A percentile compares a stretch with the other conserved stretches of the same genome.
phyloP scores from a whole-genome alignment of 2,329 filamentous ascomycete genomes.

The Penicillium aurantiogriseum region DNA sequence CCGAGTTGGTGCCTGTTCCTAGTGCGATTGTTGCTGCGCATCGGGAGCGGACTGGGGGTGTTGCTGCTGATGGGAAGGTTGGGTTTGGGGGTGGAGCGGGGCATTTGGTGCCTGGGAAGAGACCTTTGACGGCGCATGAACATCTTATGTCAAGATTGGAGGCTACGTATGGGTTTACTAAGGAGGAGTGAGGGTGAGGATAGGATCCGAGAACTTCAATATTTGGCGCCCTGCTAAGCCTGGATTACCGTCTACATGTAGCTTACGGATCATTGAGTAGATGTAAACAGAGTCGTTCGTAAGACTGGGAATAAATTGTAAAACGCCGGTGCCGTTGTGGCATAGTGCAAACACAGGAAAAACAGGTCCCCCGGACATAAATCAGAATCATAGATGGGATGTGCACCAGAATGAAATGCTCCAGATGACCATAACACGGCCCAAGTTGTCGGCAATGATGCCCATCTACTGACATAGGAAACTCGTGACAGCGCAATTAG shows the following conservation, averaged over 20 bases:
- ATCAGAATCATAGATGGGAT: constrained; percentile 20
- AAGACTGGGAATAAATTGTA: constrained; percentile 19
- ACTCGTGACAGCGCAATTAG: constrained; percentile 32
- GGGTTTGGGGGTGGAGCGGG: constrained; percentile 45
- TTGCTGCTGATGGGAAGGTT: constrained; percentile 27
- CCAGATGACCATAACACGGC: constrained; percentile 16
- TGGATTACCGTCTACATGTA: neutral
- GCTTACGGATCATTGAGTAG: neutral
- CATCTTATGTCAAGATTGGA: constrained; percentile 58
- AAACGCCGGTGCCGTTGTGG: constrained; percentile 26
- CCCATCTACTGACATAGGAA: constrained; percentile 35
- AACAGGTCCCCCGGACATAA: constrained; percentile 21
- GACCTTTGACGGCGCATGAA: constrained; percentile 56
- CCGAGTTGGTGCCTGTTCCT: constrained; percentile 55
- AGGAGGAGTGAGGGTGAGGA: constrained; percentile 14
- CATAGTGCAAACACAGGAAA: constrained; percentile 26
- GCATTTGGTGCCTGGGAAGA: constrained; percentile 29
- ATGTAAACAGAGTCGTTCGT: constrained; percentile 17
- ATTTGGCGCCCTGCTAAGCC: neutral
- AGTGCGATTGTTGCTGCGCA: constrained; percentile 49
- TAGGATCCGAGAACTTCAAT: neutral
- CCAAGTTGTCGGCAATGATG: constrained; percentile 20
- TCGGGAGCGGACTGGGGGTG: constrained; percentile 29
- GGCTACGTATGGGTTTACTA: constrained; percentile 55
- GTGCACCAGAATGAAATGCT: constrained; percentile 22